Conservation (phyloP, 2,329 filamentous ascomycete genomes). For the Fusarium clavum region DNA sequence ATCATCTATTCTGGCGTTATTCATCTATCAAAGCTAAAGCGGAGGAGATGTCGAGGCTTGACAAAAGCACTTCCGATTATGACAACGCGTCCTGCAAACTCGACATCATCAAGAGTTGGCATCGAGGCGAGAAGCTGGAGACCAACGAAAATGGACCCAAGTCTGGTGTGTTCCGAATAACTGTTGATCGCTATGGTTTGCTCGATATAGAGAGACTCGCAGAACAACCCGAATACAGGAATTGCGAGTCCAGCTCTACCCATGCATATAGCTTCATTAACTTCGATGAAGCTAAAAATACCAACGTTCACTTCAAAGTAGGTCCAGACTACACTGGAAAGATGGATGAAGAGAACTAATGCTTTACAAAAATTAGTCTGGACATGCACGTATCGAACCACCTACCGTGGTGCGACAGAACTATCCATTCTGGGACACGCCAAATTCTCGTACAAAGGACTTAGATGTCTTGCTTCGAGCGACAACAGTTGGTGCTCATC, state of each 20-base stretch:
- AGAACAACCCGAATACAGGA: not conserved
- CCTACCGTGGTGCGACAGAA: not conserved
- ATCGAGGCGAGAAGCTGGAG: not conserved
- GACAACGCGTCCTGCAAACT: not conserved
- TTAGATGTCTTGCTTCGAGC: not conserved
- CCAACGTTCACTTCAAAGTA: not conserved
- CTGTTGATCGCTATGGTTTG: not conserved
- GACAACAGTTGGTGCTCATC: not conserved
- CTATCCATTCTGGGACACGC: not conserved
- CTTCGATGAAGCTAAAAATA: not conserved
- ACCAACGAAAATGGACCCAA: not conserved
- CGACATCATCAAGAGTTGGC: not conserved
- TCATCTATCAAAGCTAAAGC: not conserved
- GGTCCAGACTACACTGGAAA: not conserved
- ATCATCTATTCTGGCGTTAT: not conserved
- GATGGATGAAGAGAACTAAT: not conserved
- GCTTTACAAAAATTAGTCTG: not conserved
- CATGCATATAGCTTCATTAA: not conserved
- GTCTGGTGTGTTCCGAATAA: not conserved
- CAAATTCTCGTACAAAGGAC: not conserved
- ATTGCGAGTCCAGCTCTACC: too few species aligned
- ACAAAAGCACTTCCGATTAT: not conserved
- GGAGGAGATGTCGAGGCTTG: not conserved
- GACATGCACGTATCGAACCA: not conserved
- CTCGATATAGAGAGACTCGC: slow-evolving; percentile 1